Base-by-base conservation (phyloP, 805 yeast genomes). In the Pichia cephalocereana region DNA sequence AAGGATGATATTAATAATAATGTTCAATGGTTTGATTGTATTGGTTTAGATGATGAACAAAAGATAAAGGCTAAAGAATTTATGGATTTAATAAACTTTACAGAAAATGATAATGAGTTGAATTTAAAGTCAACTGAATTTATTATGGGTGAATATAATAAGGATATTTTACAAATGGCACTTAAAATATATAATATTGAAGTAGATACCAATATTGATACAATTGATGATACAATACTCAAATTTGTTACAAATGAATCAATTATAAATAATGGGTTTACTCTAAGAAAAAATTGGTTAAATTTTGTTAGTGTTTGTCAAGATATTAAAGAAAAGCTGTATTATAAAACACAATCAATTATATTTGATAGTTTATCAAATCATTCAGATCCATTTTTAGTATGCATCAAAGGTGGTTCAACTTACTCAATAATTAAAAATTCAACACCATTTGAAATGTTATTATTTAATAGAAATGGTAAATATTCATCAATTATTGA, bases 271-370 rank as follows among this genome's bases (percentile, higher is more conserved):
- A 37, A 36, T 17, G 27, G 17, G 6, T 34, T 14, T 15, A 15
- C 4, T 14, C 15, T 34, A 34, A 34, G 37, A 14, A 34, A 34
- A 18, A 66, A 64, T 40, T 61, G 65, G 36, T 63, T 75, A 34
- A 79, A 82, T 51, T 75, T 90, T 49, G 83, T 80, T 49, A 72
- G 86, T 2, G 69, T 89, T 27, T 82, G 95, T 59, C 77, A 75
- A 48, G 96, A 89, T 57, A 70, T 85, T 46, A 39, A 38, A 5
- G 75, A 74, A 50, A 82, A 76, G 50, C 72, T 74, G 43, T 70
- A 79, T 18, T 72, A 74, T 49, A 93, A 86, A 57, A 23, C 48
- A 12, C 41, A 43, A 27, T 72, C 83, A 0, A 69, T 86, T 38
- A 67, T 80, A 1, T 57, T 44, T 31, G 58, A 54, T 38, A 37